Evolutionary conservation across 163 green algal species (phyloP), one percentile per base, ranked within the genome.

Genomic region (Trebouxiophyceae sp.): DNA sequence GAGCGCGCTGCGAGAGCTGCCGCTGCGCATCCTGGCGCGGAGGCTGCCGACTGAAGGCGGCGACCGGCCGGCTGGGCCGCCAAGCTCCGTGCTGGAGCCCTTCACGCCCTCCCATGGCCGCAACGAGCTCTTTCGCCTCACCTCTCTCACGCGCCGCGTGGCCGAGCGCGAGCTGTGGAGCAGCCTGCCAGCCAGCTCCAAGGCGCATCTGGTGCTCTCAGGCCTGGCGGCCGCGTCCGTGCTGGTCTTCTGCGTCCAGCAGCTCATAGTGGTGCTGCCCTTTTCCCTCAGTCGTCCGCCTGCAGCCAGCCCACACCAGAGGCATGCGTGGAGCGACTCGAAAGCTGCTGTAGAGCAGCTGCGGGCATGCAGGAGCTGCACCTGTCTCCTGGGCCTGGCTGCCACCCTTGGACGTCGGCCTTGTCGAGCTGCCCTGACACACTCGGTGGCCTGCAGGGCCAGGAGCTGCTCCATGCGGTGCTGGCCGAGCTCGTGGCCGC

Each of bases 401-500:
- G n/a, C n/a, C n/a, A n/a, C n/a, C n/a, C n/a, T n/a, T n/a, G n/a
- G n/a, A n/a, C n/a, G n/a, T n/a, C n/a, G n/a, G n/a, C n/a, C n/a
- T n/a, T n/a, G n/a, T n/a, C n/a, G n/a, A n/a, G n/a, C n/a, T n/a
- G n/a, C n/a, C n/a, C n/a, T n/a, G n/a, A n/a, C n/a, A n/a, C n/a
- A n/a, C n/a, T n/a, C n/a, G n/a, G n/a, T n/a, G n/a, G n/a, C 19
- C 39, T 50, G 62, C 45, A 60, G 54, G 45, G 45, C 4, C 45
- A 27, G 22, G 66, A 72, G 45, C 58, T 72, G 30, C 33, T 78
- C 28, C 79, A 82, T 54, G 74, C 81, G 27, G 32, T 68, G 19
- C 32, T 79, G 2, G 68, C 72, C 12, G 71, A 83, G 34, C 60
- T 84, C 22, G 30, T 75, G 24, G 74, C 79, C 2, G 60, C 77